phyloP scores from a whole-genome alignment of 2,329 filamentous ascomycete species.

The Magnaporthiopsis incrustans region DNA sequence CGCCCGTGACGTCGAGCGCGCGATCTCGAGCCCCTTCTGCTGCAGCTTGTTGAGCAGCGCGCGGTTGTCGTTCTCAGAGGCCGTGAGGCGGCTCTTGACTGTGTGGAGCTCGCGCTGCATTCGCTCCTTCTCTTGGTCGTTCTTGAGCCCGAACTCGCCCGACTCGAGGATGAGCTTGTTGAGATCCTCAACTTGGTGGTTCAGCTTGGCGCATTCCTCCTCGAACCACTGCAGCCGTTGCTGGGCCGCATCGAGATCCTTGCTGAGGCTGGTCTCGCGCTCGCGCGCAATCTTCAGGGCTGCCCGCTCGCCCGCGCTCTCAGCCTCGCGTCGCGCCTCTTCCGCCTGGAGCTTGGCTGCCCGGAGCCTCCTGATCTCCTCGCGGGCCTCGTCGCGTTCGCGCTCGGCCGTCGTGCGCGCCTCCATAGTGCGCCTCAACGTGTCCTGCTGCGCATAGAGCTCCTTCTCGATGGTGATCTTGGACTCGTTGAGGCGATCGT shows the following conservation, averaged over 20 bases:
- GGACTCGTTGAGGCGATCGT: constrained; percentile 76
- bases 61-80: constrained; percentile 94
- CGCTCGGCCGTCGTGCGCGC: constrained; percentile 71
- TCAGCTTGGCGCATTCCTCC: constrained; percentile 66
- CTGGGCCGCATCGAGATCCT: constrained; percentile 73
- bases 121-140: constrained; percentile 90
- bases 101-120: constrained; percentile 86
- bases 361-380: constrained; percentile 74
- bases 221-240: constrained; percentile 72
- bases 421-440: constrained; percentile 76
- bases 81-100: constrained; percentile 78
- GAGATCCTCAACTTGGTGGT: constrained; percentile 73
- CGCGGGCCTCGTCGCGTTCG: constrained; percentile 82
- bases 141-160: constrained; percentile 78
- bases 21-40: constrained; percentile 94
- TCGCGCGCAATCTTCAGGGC: constrained; percentile 73
- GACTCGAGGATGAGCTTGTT: constrained; percentile 84
- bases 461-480: constrained; percentile 98
- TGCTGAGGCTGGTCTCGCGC: constrained; percentile 66
- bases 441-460: constrained; percentile 91
- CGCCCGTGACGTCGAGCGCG: constrained; percentile 77
- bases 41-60: constrained; percentile 94
- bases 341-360: constrained; percentile 79
- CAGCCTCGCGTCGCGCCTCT: constrained; percentile 75
- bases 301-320: constrained; percentile 70